These are phyloP conservation scores for Phytophthora foliorum DNA, from an alignment of 352 stramenopile genomes.

Conservation along the genomic window DNA sequence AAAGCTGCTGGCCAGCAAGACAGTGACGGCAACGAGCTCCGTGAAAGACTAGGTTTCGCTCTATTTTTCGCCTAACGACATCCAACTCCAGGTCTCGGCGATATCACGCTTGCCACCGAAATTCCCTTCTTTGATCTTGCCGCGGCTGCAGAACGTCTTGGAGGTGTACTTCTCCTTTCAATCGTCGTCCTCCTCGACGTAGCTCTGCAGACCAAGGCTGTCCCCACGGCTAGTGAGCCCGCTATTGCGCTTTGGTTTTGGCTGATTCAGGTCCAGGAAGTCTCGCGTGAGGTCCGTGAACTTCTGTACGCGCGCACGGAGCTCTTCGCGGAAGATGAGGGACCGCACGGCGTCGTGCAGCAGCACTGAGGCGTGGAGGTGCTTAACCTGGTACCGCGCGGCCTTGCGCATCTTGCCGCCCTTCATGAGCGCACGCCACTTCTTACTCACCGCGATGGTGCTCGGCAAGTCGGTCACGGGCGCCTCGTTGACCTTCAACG, in stretches of 20 bases:
- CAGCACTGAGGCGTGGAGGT: conserved; percentile 56
- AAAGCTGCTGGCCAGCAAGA: not conserved
- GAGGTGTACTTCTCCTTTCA: no score
- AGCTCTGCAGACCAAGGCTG: conserved; percentile 6
- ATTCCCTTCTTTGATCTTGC: no score
- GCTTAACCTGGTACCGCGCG: conserved; percentile 64
- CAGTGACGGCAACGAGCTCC: no score
- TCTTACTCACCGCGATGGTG: conserved; percentile 63
- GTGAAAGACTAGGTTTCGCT: conserved; percentile 23
- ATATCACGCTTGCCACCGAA: no score
- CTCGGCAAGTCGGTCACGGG: conserved; percentile 52
- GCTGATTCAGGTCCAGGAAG: conserved; percentile 1
- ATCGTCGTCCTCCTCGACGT: not conserved
- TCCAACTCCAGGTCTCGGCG: no score
- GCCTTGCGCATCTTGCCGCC: conserved; percentile 63
- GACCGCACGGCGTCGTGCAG: conserved; percentile 63
- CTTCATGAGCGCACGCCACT: conserved; percentile 57
- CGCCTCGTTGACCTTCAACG: conserved; percentile 52
- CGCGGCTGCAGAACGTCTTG: no score
- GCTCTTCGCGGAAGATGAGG: conserved; percentile 70
- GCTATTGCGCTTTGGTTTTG: conserved; percentile 7
- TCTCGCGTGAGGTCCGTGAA: conserved; percentile 49
- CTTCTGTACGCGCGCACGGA: conserved; percentile 59
- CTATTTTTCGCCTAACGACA: conserved; percentile 23
- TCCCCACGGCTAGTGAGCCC: not conserved